phyloP scores from a whole-genome alignment of 805 yeast species.

The Metschnikowia kunwiensis region DNA sequence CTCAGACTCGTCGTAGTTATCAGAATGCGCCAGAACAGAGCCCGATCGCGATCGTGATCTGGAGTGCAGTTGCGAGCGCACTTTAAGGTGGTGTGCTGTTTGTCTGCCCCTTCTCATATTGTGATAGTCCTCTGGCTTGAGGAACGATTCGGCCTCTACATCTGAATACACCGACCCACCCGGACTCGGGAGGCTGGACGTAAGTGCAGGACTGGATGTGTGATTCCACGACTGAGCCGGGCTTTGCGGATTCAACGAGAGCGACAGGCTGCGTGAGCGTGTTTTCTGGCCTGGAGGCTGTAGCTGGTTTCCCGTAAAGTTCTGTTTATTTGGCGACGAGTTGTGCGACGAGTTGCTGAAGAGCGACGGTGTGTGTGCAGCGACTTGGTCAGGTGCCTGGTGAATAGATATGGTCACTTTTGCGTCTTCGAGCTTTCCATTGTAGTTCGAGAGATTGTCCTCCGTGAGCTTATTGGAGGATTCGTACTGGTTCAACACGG shows the following conservation, averaged over 20 bases:
- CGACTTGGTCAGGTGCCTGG: constrained; percentile 26
- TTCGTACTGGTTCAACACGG: constrained; percentile 1
- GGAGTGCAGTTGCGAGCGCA: constrained; percentile 16
- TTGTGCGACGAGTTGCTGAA: constrained; percentile 49
- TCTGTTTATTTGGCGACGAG: constrained; percentile 33
- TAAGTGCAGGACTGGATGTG: constrained; percentile 7
- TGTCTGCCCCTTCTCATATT: constrained; percentile 43
- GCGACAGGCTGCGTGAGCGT: constrained; percentile 7
- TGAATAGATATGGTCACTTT: constrained; percentile 22
- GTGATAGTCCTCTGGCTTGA: constrained; percentile 39
- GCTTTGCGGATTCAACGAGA: constrained; percentile 6
- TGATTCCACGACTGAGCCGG: constrained; percentile 8
- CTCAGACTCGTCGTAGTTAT: constrained; percentile 21
- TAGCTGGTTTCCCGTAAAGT: constrained; percentile 6
- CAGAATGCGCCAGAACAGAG: constrained; percentile 1
- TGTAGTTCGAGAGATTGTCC: constrained; percentile 18
- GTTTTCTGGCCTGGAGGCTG: constrained; percentile 8
- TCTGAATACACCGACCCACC: constrained; percentile 18
- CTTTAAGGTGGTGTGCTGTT: constrained; percentile 25
- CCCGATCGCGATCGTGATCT: constrained; percentile 31
- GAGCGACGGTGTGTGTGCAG: constrained; percentile 51
- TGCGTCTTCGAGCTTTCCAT: constrained; percentile 11
- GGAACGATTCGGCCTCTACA: constrained; percentile 10
- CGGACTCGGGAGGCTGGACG: constrained; percentile 11
- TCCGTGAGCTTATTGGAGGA: constrained; percentile 15